Evolutionary conservation across 768 basidiomycete genomes (phyloP), one percentile per base, ranked within the genome.

Genomic region (Lactifluus rugatus): DNA sequence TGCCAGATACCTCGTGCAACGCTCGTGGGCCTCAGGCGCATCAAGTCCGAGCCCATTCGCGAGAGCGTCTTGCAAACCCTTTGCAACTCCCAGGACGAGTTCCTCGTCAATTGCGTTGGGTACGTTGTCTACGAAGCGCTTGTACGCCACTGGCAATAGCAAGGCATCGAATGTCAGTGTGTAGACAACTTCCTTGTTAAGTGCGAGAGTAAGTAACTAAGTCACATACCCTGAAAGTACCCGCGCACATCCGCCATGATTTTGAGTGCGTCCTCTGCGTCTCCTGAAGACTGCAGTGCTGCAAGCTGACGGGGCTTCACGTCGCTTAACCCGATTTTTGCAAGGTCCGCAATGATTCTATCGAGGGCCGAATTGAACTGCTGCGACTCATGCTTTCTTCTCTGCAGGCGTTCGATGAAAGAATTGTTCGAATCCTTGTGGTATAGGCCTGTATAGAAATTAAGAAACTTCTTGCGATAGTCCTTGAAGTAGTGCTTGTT

Each of bases 241-340:
- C 82, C 85, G 5, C 84, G 73, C 2, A 87, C 84, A 54, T 82
- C 77, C 0, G 84, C 83, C 85, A 89, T 88, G 63, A 88, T 85
- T 3, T 69, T 64, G 17, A 88, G 63, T 0, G 83, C 82, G 0
- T 78, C 75, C 36, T 81, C 82, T 73, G 75, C 76, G 1, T 70
- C 70, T 56, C 85, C 83, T 0, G 72, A 55, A 0, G 78, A 76
- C 2, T 82, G 71, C 0, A 87, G 64, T 63, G 74, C 81, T 0
- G 75, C 62, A 0, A 87, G 61, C 49, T 83, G 79, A 3, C 69
- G 69, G 0, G 74, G 66, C 42, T 72, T 69, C 28, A 75, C 64
- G 2, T 71, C 73, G 0, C 57, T 16, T 9, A 83, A 62, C 0
- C 78, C 78, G 14, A 76, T 58, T 37, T 69, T 69, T 1, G 67